These are phyloP conservation scores for Candida insectorum DNA, from an alignment of 805 yeast genomes.

Conservation along the genomic window DNA sequence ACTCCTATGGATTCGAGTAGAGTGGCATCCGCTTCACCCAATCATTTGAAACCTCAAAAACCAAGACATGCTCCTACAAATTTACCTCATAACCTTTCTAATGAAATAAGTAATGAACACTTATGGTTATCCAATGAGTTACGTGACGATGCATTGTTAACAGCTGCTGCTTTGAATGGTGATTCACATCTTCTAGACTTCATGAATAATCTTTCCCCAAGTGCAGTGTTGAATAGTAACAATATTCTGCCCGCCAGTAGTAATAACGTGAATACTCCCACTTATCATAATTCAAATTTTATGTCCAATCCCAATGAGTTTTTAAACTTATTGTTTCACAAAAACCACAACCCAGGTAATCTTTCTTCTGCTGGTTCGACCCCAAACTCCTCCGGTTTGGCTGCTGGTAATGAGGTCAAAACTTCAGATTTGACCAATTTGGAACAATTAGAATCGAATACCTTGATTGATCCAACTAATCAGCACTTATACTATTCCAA, in stretches of 20 bases:
- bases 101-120: constrained; percentile 31
- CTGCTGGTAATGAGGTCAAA: constrained; percentile 2
- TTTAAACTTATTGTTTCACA: constrained; percentile 52
- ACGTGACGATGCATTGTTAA: constrained; percentile 66
- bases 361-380: constrained; percentile 3
- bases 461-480: constrained; percentile 29
- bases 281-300: too few relatives aligned
- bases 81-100: background rate
- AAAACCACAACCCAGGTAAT: constrained; percentile 21
- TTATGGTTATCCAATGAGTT: constrained; percentile 72
- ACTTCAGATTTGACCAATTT: constrained; percentile 3
- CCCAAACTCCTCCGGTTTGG: constrained; percentile 5
- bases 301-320: constrained; percentile 31
- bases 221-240: constrained; percentile 1
- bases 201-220: constrained; percentile 23
- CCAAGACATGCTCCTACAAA: background rate
- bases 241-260: background rate
- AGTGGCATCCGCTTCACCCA: too few relatives aligned
- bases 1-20: too few relatives aligned
- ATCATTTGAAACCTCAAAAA: too few relatives aligned
- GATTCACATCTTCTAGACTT: constrained; percentile 58
- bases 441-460: constrained; percentile 11
- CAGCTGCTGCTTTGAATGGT: constrained; percentile 68
- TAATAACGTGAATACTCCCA: background rate
- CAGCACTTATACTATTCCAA: constrained; percentile 37